Conservation (phyloP, 23 red algal genomes). For the Gracilaria caudata region DNA sequence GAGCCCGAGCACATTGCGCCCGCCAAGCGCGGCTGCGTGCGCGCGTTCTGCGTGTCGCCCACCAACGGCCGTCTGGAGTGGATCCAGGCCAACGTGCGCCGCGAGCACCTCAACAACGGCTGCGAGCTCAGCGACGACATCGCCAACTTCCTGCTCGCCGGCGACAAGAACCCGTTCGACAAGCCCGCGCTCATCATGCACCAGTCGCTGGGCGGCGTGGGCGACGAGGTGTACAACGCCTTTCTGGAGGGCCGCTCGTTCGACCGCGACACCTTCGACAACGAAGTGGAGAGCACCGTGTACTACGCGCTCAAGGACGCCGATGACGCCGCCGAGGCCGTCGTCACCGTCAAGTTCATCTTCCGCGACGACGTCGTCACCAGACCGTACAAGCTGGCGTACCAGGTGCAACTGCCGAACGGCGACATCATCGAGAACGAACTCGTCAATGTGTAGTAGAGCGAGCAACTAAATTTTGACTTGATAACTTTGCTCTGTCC, state of each 20-base stretch:
- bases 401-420: slow-evolving; percentile 62
- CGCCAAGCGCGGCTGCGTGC: slow-evolving; percentile 2
- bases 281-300: slow-evolving; percentile 69
- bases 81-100: slow-evolving; percentile 54
- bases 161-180: slow-evolving; percentile 61
- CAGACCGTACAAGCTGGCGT: slow-evolving; percentile 76
- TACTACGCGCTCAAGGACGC: slow-evolving; percentile 71
- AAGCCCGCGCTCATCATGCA: slow-evolving; percentile 58
- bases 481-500: neutral
- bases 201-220: slow-evolving; percentile 65
- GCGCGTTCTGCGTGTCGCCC: slow-evolving; percentile 70
- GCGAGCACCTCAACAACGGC: slow-evolving; percentile 52
- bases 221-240: slow-evolving; percentile 67
- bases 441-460: slow-evolving; percentile 75
- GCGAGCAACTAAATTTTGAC: slow-evolving; percentile 14
- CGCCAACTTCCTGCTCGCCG: slow-evolving; percentile 53
- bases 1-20: slow-evolving; percentile 52
- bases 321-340: neutral
- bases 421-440: slow-evolving; percentile 78
- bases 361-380: slow-evolving; percentile 55
- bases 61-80: slow-evolving; percentile 83
- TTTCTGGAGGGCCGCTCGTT: slow-evolving; percentile 73
- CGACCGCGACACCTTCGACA: slow-evolving; percentile 65
- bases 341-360: slow-evolving; percentile 60
- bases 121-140: slow-evolving; percentile 43